These are phyloP conservation scores for Geranium rotundifolium DNA, from an alignment of 345 rosid genomes.

Conservation along the genomic window DNA sequence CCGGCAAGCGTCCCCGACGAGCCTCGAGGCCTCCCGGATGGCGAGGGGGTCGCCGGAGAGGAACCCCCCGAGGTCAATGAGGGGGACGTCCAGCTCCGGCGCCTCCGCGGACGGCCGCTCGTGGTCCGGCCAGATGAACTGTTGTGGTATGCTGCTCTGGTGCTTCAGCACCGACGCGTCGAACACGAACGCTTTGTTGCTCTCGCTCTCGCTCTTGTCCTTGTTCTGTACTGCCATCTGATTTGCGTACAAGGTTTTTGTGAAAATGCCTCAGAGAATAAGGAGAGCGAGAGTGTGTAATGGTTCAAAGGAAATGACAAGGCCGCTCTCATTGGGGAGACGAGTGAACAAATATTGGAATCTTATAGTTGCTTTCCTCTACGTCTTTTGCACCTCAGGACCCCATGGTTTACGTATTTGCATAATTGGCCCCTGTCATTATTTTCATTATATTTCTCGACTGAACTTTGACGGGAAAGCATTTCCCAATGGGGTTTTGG, in stretches of 20 bases:
- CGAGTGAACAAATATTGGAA: constrained; percentile 36
- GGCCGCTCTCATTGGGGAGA: constrained; percentile 33
- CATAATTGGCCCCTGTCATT: neutral
- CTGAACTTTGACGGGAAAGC: neutral
- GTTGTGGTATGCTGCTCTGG: constrained; percentile 45
- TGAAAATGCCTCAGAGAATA: neutral
- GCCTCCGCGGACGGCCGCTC: constrained; percentile 47
- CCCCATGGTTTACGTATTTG: neutral
- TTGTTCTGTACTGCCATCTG: constrained; percentile 26
- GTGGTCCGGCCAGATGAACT: constrained; percentile 86
- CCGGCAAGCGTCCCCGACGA: constrained; percentile 58
- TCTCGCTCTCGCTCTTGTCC: too few relatives aligned
- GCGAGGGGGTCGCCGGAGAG: constrained; percentile 48
- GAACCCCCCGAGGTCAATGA: constrained; percentile 51
- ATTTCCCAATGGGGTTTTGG: neutral
- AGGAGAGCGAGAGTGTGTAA: constrained; percentile 10
- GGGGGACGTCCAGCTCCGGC: constrained; percentile 64
- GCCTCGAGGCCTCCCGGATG: constrained; percentile 42
- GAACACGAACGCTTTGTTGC: constrained; percentile 36
- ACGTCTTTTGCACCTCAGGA: neutral
- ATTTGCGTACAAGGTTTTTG: constrained; percentile 1
- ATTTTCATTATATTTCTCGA: too few relatives aligned
- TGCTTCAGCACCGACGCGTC: constrained; percentile 53
- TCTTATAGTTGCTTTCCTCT: constrained; percentile 16
- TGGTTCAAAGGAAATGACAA: constrained; percentile 51